Conservation (phyloP, 176 grass and related monocot species). For the Hordeum marinum region DNA sequence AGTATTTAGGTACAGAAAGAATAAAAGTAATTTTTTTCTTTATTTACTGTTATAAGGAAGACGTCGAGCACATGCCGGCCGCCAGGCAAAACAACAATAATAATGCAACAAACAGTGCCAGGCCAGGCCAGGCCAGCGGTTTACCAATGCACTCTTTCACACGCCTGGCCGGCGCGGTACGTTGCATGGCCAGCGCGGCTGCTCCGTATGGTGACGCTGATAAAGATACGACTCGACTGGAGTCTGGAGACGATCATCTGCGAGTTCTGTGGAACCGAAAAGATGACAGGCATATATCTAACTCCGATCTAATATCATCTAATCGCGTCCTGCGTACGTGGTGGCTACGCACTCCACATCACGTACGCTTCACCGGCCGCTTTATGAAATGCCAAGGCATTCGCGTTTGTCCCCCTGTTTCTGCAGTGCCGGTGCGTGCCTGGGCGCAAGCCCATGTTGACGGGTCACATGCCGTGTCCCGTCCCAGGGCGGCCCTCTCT, state of each 20-base stretch:
- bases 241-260: background rate
- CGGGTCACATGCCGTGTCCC: slow-evolving; percentile 4
- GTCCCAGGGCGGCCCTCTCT: background rate
- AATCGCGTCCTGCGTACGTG: background rate
- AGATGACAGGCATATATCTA: background rate
- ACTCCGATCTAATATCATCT: background rate
- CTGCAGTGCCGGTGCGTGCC: background rate
- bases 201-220: background rate
- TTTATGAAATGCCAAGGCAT: background rate
- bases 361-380: background rate
- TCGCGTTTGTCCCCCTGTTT: background rate
- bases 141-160: background rate
- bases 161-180: background rate
- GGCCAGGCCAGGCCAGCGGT: background rate
- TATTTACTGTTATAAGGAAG: too few species aligned
- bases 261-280: background rate
- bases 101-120: background rate
- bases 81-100: background rate
- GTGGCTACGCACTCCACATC: slow-evolving; percentile 17
- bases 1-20: too few species aligned
- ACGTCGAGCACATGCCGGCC: background rate
- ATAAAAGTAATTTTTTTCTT: too few species aligned
- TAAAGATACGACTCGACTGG: background rate
- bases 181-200: background rate
- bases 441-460: background rate